phyloP scores from a whole-genome alignment of 148 eudicot species.

The Amaranthus palmeri region DNA sequence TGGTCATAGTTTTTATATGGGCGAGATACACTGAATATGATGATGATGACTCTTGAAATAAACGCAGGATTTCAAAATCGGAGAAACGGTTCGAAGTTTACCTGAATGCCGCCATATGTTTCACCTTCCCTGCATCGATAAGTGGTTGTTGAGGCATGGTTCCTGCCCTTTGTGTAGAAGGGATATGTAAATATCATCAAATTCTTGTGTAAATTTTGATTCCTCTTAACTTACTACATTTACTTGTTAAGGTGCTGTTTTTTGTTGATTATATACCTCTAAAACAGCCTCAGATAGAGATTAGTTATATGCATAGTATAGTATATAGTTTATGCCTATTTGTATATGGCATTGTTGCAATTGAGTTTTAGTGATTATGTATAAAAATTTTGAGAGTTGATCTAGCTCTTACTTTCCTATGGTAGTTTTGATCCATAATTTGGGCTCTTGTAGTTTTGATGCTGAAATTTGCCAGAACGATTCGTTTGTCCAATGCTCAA shows the following conservation, averaged over 20 bases:
- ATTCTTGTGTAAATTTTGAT: constrained; percentile 40
- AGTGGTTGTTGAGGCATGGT: constrained; percentile 86
- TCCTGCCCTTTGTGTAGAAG: constrained; percentile 97
- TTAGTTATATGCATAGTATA: constrained; percentile 5
- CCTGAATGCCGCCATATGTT: constrained; percentile 93
- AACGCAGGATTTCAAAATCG: constrained; percentile 81
- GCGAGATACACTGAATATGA: too few relatives aligned
- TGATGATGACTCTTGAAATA: neutral
- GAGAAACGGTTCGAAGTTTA: constrained; percentile 74
- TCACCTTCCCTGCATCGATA: constrained; percentile 95
- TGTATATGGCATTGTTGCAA: constrained; percentile 16
- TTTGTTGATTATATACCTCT: constrained; percentile 26
- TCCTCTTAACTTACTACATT: neutral
- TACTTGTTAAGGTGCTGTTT: constrained; percentile 15
- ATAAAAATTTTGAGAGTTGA: constrained; percentile 23
- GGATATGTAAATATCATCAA: constrained; percentile 47
- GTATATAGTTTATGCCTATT: constrained; percentile 7
- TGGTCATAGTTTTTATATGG: too few relatives aligned
- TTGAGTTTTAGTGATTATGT: constrained; percentile 21
- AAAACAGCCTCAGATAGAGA: constrained; percentile 25
- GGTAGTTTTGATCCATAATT: neutral
- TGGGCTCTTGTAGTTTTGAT: neutral
- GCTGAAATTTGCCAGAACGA: neutral
- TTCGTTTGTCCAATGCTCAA: too few relatives aligned
- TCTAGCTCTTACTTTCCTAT: constrained; percentile 7